A percentile compares a stretch with the other conserved stretches of the same genome.
These are phyloP conservation scores for Dendrobium catenatum DNA, from an alignment of 106 monocot species.

Conservation along the genomic window DNA sequence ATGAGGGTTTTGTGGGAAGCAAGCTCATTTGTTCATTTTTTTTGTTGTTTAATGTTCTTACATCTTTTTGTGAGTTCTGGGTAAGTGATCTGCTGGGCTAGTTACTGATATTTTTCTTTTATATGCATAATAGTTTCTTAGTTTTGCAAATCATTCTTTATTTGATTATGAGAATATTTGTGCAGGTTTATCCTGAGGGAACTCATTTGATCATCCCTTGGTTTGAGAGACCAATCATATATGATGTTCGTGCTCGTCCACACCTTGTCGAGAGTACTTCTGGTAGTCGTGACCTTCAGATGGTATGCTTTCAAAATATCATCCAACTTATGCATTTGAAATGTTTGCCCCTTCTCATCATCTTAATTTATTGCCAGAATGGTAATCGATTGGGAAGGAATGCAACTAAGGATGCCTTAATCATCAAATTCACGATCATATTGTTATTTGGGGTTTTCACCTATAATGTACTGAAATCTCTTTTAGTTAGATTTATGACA, in stretches of 20 bases:
- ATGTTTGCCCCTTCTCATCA: neutral
- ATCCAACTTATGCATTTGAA: neutral
- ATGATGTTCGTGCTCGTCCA: slow-evolving; percentile 25
- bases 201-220: slow-evolving; percentile 25
- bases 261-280: slow-evolving; percentile 29
- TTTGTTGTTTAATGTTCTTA: neutral
- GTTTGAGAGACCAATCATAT: slow-evolving; percentile 28
- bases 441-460: neutral
- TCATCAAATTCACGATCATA: neutral
- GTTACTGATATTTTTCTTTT: neutral
- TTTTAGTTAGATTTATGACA: too few relatives aligned
- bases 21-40: neutral
- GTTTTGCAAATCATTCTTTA: neutral
- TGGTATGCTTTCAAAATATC: slow-evolving; percentile 12
- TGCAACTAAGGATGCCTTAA: neutral
- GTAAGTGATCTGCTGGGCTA: neutral
- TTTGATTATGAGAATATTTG: neutral
- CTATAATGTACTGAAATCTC: neutral
- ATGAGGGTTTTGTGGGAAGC: neutral
- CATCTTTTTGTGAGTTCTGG: neutral
- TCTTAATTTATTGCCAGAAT: neutral
- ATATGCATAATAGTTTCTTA: neutral
- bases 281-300: slow-evolving; percentile 25
- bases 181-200: slow-evolving; percentile 29
- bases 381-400: neutral